Evolutionary conservation across 2,329 filamentous ascomycete genomes (phyloP).

Genomic region (Hymenoscyphus albidus): DNA sequence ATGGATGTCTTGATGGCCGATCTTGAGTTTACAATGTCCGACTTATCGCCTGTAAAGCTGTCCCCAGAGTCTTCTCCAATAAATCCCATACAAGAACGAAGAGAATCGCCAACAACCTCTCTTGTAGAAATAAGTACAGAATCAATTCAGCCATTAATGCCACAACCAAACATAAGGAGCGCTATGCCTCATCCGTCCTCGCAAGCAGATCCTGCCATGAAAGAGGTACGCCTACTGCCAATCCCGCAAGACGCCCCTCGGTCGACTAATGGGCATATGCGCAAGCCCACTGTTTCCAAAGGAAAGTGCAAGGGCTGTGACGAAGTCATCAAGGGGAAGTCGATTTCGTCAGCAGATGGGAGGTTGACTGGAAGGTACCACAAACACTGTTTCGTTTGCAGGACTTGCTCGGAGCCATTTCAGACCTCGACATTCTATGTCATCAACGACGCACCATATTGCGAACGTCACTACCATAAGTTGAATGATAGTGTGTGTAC

Average conservation of each 20-base stretch:
- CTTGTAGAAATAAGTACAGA: too few species aligned
- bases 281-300: constrained; percentile 29
- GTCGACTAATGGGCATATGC: constrained; percentile 11
- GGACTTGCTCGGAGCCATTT: constrained; percentile 77
- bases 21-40: constrained; percentile 49
- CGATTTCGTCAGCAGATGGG: constrained; percentile 88
- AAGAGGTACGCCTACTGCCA: constrained; percentile 39
- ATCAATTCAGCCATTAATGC: not conserved
- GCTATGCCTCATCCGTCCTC: constrained; percentile 28
- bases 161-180: not conserved
- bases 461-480: constrained; percentile 87
- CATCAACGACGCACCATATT: constrained; percentile 80
- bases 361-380: constrained; percentile 91
- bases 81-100: not conserved
- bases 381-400: constrained; percentile 90
- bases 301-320: constrained; percentile 82
- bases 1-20: constrained; percentile 55
- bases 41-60: constrained; percentile 35
- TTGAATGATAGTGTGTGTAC: constrained; percentile 84
- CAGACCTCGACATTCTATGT: constrained; percentile 91
- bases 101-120: not conserved
- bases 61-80: constrained; percentile 18
- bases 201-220: constrained; percentile 45
- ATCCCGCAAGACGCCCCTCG: constrained; percentile 15
- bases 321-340: constrained; percentile 79